Evolutionary conservation across 768 basidiomycete genomes (phyloP), one percentile per base, ranked within the genome.

Genomic region (Lactarius hengduanensis): DNA sequence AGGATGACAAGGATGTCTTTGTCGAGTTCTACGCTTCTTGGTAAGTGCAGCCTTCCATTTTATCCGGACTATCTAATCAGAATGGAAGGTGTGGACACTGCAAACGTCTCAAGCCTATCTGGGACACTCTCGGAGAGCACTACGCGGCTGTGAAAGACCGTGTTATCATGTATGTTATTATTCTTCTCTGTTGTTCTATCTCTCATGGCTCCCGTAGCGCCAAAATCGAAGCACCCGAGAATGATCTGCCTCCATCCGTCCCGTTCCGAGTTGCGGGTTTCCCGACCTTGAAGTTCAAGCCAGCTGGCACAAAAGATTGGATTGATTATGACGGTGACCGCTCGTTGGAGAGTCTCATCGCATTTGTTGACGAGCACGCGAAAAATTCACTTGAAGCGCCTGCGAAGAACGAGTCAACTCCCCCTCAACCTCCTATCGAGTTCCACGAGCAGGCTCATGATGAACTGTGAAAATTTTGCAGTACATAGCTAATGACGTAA

Each of bases 21-120:
- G 82, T 98, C 70, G 96, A 98, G 78, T 96, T 99, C 79, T 98
- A 92, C 73, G 97, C 97, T 57, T 86, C 94, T 58, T 99, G 97
- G 97, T 96, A 77, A 54, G 88, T 77, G 3, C 63, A 70, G 65
- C 62, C 28, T 69, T 67, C 9, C 18, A 10, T 22, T 64, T 10
- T 47, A 7, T 36, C 56, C 36, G 34, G 43, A 11, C 50, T 0
- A 11, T 26, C 63, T 64, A 18, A 63, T 34, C 30, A 22, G 16
- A 26, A 43, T n/a, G 62, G 38, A 71, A 91, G 89, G 89, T 93
- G 92, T 73, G 91, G 92, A 54, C 94, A 95, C 84, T 96, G 94
- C 89, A 97, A 97, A 80, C 94, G 95, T 72, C 86, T 99, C 72
- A 92, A 91, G 76, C 96, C 97, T 15, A 92, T 80, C 47, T 99